A percentile compares a stretch with the other conserved stretches of the same genome.
Evolutionary conservation across 805 yeast species (phyloP).

Genomic region (Teunomyces cretensis): DNA sequence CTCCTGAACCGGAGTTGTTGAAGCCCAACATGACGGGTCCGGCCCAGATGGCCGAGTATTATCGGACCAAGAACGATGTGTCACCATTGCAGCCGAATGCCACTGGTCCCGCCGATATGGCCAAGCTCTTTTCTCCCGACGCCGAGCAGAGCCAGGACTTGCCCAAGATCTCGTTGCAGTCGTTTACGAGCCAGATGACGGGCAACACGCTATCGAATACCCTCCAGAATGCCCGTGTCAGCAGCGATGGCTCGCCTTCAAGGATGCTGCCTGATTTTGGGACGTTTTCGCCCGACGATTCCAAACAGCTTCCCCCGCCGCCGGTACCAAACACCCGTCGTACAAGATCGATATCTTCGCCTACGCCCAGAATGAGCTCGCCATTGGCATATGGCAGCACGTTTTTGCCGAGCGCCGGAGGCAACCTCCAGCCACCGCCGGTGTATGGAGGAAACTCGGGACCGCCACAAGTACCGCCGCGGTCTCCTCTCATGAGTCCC

Average conservation of each 20-base stretch:
- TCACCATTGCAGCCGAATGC: conserved; percentile 24
- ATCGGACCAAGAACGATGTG: conserved; percentile 8
- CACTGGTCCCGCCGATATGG: conserved; percentile 38
- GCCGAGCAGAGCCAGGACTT: conserved; percentile 8
- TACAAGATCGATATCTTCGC: conserved; percentile 32
- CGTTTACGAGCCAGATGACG: conserved; percentile 44
- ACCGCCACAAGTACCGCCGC: conserved; percentile 17
- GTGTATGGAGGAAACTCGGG: conserved; percentile 11
- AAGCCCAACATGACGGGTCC: conserved; percentile 50
- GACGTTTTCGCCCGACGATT: not conserved
- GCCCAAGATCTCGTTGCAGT: conserved; percentile 37
- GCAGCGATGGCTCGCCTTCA: conserved; percentile 12
- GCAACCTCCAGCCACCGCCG: conserved; percentile 2
- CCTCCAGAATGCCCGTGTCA: conserved; percentile 28
- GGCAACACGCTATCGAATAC: conserved; percentile 37
- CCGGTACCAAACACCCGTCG: conserved; percentile 42
- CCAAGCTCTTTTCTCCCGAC: conserved; percentile 26
- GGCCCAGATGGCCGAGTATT: conserved; percentile 36
- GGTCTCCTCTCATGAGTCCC: conserved; percentile 16
- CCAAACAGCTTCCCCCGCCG: conserved; percentile 25
- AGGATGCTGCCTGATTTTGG: too few relatives aligned
- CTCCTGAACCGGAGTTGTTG: conserved; percentile 25
- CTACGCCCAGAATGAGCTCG: conserved; percentile 20
- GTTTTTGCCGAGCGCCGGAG: not conserved
- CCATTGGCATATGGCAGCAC: conserved; percentile 7